Conservation (phyloP, 225 moss, liverwort and hornwort genomes). For the Physcomitrellopsis africana region DNA sequence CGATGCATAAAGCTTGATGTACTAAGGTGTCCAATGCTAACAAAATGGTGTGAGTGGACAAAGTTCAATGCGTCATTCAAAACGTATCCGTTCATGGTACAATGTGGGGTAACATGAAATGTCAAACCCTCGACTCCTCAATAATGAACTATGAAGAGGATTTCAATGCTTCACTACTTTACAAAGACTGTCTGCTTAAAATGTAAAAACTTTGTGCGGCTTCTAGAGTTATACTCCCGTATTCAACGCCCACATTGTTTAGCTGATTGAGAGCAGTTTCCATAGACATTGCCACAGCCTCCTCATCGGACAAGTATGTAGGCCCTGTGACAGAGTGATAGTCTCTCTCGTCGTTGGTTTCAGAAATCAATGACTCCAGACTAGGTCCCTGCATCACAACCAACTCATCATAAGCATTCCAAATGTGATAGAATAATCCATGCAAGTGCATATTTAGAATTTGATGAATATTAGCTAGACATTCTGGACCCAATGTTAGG, state of each 20-base stretch:
- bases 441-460: too few species aligned
- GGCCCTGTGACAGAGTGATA: slow-evolving; percentile 16
- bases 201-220: slow-evolving; percentile 48
- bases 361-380: slow-evolving; percentile 38
- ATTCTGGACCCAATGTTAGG: not conserved
- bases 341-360: slow-evolving; percentile 28
- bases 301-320: slow-evolving; percentile 32
- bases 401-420: slow-evolving; percentile 5
- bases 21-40: not conserved
- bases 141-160: not conserved
- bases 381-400: slow-evolving; percentile 45
- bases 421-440: not conserved
- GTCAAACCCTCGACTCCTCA: slow-evolving; percentile 46
- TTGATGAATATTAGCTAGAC: too few species aligned
- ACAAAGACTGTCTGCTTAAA: slow-evolving; percentile 30
- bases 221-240: slow-evolving; percentile 62
- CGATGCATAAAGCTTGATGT: not conserved
- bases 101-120: slow-evolving; percentile 26
- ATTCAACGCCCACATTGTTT: slow-evolving; percentile 49
- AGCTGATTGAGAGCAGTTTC: slow-evolving; percentile 65
- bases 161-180: slow-evolving; percentile 33
- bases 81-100: slow-evolving; percentile 6
- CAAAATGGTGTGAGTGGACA: not conserved
- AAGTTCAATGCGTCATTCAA: slow-evolving; percentile 2
- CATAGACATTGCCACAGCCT: slow-evolving; percentile 58